Percentiles rank a stretch among this genome's conserved stretches.
Conservation (phyloP, 495 filamentous ascomycete species). For the Hyaloscypha hepaticicola region DNA sequence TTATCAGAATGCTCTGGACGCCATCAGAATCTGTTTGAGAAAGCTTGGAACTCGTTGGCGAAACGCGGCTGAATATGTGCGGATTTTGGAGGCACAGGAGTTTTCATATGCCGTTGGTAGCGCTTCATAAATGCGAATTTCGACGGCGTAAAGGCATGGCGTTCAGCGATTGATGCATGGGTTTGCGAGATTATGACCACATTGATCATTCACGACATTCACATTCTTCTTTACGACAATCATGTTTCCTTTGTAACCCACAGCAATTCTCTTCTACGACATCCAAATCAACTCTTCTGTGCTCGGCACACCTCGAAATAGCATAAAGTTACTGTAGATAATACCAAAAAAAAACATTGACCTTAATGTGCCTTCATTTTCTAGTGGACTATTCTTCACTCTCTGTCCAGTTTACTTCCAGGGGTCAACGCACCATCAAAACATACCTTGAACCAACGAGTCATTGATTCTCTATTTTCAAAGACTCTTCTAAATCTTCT, state of each 20-base stretch:
- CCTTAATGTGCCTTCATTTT: neutral
- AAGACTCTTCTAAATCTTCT: neutral
- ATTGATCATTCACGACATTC: neutral
- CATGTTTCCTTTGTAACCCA: too few relatives aligned
- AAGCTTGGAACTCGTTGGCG: conserved; percentile 36
- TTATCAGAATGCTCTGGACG: conserved; percentile 31
- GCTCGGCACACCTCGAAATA: neutral
- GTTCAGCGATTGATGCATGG: neutral
- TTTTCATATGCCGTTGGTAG: conserved; percentile 29
- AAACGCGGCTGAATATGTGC: conserved; percentile 35
- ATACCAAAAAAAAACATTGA: neutral
- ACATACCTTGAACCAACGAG: neutral
- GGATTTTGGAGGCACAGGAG: conserved; percentile 35
- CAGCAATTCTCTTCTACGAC: too few relatives aligned
- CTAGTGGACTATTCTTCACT: neutral
- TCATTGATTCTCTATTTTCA: neutral
- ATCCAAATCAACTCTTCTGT: neutral
- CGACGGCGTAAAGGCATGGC: neutral
- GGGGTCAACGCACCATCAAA: neutral
- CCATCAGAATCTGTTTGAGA: conserved; percentile 32
- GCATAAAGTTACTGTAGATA: neutral
- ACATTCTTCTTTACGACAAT: too few relatives aligned
- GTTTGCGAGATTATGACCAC: neutral
- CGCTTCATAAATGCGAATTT: conserved; percentile 7
- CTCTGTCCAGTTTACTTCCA: neutral